Evolutionary conservation across 2,329 filamentous ascomycete genomes (phyloP), one percentile per base, ranked within the genome.

Genomic region (Colletotrichum salicis): DNA sequence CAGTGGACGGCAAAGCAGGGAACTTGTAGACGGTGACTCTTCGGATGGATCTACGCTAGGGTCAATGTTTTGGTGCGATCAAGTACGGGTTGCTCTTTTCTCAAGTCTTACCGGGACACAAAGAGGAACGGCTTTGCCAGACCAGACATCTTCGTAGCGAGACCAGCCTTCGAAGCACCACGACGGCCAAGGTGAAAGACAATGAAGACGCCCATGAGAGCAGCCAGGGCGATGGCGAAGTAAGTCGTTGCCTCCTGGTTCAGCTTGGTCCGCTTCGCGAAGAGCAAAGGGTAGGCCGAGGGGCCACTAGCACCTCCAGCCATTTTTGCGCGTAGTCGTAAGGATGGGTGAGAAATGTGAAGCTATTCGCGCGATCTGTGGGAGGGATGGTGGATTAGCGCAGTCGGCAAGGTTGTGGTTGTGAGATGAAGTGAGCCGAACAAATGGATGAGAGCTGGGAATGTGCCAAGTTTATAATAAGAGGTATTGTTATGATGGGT

Each of bases 201-300:
- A 11, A 70, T 73, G 58, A 74, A 66, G 33, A 64, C 15, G 5
- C 51, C 61, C 55, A 73, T 69, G 29, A 73, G 22, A 29, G 37
- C 7, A 27, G 52, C 41, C 24, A 75, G 33, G 5, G 73, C 63
- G 5, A 65, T 70, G 4, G 76, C 73, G 59, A 76, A 80, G 57
- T 76, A 71, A 4, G 52, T 57, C 67, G 78, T 75, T 10, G 75
- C 74, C 55, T 79, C 71, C 35, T 75, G 70, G 57, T 80, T 80
- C 61, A 78, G 73, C 27, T 51, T 64, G 7, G 37, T 57, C 15
- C 75, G 63, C 59, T 62, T 63, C 10, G 72, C 75, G 37, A 73
- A 76, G 4, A 69, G 45, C 57, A 37, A 12, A 5, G 55, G 62
- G 58, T 58, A 54, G 41, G 64, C 63, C 31, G 56, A 57, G 41